These are phyloP conservation scores for Plasmodium malariae DNA, from an alignment of 169 alveolate species.

Conservation along the genomic window DNA sequence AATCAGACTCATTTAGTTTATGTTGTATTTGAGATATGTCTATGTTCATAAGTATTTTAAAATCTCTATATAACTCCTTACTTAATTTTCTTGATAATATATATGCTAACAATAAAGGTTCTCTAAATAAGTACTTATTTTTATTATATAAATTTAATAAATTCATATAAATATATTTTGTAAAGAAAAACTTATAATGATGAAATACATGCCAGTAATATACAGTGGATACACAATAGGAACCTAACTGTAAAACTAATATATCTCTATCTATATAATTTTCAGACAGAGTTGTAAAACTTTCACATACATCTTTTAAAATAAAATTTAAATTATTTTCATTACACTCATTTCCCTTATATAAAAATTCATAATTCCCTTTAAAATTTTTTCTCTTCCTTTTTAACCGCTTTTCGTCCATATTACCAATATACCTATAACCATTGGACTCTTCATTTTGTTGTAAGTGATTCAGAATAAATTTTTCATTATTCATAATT, in stretches of 20 bases:
- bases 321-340: constrained; percentile 24
- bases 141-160: constrained; percentile 32
- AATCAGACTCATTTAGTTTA: constrained; percentile 39
- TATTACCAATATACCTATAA: constrained; percentile 23
- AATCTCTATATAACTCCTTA: constrained; percentile 53
- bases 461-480: constrained; percentile 16
- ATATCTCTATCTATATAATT: constrained; percentile 71
- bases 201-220: constrained; percentile 77
- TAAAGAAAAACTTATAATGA: constrained; percentile 64
- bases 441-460: constrained; percentile 22
- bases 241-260: constrained; percentile 69
- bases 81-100: constrained; percentile 41
- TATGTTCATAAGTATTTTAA: constrained; percentile 52
- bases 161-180: constrained; percentile 59
- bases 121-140: constrained; percentile 47
- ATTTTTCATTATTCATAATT: constrained; percentile 29
- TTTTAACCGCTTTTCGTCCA: constrained; percentile 48
- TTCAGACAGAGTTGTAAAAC: constrained; percentile 29
- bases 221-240: constrained; percentile 55
- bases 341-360: constrained; percentile 1
- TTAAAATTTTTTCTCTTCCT: constrained; percentile 16
- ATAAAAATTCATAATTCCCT: neutral
- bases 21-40: constrained; percentile 62
- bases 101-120: constrained; percentile 68
- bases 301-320: constrained; percentile 48